A percentile compares a stretch with the other conserved stretches of the same genome.
phyloP scores from a whole-genome alignment of 2,329 filamentous ascomycete genomes.

The Dothideomycetidae sp. region DNA sequence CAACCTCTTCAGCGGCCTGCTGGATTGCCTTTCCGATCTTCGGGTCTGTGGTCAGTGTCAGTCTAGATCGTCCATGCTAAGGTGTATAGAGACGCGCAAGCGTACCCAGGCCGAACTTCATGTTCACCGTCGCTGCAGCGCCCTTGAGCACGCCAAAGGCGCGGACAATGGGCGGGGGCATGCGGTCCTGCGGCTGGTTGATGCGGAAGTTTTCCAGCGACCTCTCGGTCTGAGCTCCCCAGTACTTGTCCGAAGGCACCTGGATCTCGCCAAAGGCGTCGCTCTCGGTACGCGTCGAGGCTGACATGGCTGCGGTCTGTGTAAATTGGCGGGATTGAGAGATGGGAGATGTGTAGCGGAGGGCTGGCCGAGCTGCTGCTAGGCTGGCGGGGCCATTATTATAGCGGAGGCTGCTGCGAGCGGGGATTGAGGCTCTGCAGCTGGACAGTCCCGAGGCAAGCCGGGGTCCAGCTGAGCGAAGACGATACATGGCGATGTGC shows the following conservation, averaged over 20 bases:
- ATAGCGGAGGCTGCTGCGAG: conserved; percentile 4
- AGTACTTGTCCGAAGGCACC: conserved; percentile 87
- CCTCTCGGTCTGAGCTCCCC: conserved; percentile 94
- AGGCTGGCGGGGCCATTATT: background rate
- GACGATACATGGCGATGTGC: conserved; percentile 4
- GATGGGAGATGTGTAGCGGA: background rate
- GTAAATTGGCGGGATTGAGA: conserved; percentile 3
- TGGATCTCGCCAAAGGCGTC: conserved; percentile 97
- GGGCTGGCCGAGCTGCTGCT: background rate
- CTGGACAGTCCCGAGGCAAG: conserved; percentile 7
- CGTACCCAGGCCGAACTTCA: conserved; percentile 76
- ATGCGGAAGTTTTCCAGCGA: conserved; percentile 97
- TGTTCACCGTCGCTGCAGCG: conserved; percentile 88
- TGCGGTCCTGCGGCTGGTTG: conserved; percentile 97
- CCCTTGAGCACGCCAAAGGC: conserved; percentile 97
- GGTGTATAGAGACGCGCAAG: conserved; percentile 12
- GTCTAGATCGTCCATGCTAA: conserved; percentile 3
- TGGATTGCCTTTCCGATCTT: conserved; percentile 87
- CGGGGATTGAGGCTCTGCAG: conserved; percentile 9
- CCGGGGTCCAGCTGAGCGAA: conserved; percentile 2
- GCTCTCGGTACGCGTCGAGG: conserved; percentile 63
- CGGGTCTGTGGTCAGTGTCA: conserved; percentile 49
- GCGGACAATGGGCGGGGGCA: conserved; percentile 82
- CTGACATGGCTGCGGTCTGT: conserved; percentile 17
- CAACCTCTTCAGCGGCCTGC: conserved; percentile 85